Percentiles rank a stretch among this genome's conserved stretches.
Evolutionary conservation across 768 basidiomycete genomes (phyloP).

Genomic region (Xerocomellus amylosporus): DNA sequence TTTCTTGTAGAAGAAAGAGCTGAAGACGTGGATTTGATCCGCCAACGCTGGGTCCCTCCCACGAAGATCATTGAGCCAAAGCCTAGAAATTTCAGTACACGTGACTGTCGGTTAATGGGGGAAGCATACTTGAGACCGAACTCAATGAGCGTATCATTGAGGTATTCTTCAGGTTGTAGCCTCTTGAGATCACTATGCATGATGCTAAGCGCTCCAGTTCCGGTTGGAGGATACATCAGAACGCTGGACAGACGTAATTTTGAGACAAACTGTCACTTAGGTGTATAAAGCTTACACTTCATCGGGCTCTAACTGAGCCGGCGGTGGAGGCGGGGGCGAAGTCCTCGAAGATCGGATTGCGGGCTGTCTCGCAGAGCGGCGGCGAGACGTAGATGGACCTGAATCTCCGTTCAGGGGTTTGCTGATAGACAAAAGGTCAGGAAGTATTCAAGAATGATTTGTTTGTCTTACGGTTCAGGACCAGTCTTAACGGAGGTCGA

Average conservation of each 20-base stretch:
- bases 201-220: constrained; percentile 75
- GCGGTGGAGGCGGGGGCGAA: constrained; percentile 31
- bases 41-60: constrained; percentile 56
- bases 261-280: constrained; percentile 1
- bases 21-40: constrained; percentile 84
- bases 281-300: constrained; percentile 51
- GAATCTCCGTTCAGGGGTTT: constrained; percentile 9
- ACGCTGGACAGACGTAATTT: constrained; percentile 45
- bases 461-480: constrained; percentile 17
- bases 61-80: constrained; percentile 64
- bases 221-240: constrained; percentile 68
- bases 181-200: constrained; percentile 76
- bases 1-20: constrained; percentile 98
- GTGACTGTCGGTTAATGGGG: neutral
- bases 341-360: constrained; percentile 17
- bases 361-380: constrained; percentile 39
- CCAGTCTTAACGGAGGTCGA: constrained; percentile 14
- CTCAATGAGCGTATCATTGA: constrained; percentile 97
- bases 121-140: constrained; percentile 84
- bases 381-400: constrained; percentile 10
- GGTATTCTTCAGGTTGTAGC: constrained; percentile 74
- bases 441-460: neutral
- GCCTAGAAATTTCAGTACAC: constrained; percentile 39
- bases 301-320: constrained; percentile 46
- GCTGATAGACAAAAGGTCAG: constrained; percentile 8